Evolutionary conservation across 495 filamentous ascomycete species (phyloP), one percentile per base, ranked within the genome.

Genomic region (Podospora fimiseda): DNA sequence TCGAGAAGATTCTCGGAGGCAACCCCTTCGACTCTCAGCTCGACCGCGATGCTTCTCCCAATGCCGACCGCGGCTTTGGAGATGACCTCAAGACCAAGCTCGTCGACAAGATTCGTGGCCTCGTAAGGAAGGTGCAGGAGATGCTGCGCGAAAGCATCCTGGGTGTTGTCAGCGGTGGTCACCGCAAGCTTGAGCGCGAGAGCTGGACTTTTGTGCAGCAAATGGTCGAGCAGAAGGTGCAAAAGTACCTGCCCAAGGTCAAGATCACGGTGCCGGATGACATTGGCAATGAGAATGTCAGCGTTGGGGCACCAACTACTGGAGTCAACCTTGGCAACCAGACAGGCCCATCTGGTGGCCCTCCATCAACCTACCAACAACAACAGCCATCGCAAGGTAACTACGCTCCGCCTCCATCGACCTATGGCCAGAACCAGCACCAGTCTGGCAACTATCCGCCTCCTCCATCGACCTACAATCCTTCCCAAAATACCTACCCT

Each of bases 161-260:
- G 14, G 61, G 51, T 11, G 52, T 67, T 9, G 66, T 69, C 24
- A 69, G 63, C 36, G 66, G 66, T 19, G 66, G 66, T 3, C 66
- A 69, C 42, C 66, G 66, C 56, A 69, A 65, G 53, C 63, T 69
- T 40, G 66, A 69, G 57, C 57, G 58, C 11, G 50, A 67, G 43
- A 69, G 66, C 43, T 69, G 66, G 66, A 55, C 62, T 2, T 69
- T 69, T 51, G 66, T 69, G 48, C 66, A 69, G 49, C 63, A 58
- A 46, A 65, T 67, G 24, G 66, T 69, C 20, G 61, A 69, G 56
- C 43, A 61, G 11, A 69, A 69, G 51, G 61, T 69, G 20, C 64
- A 69, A 56, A 65, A 52, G 37, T 69, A 69, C 43, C 53, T 69
- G 47, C 66, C 66, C 42, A 64, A 63, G 52, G 66, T 69, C 18